Conservation (phyloP, 164 flowering plant genomes). For the Aristolochia contorta region DNA sequence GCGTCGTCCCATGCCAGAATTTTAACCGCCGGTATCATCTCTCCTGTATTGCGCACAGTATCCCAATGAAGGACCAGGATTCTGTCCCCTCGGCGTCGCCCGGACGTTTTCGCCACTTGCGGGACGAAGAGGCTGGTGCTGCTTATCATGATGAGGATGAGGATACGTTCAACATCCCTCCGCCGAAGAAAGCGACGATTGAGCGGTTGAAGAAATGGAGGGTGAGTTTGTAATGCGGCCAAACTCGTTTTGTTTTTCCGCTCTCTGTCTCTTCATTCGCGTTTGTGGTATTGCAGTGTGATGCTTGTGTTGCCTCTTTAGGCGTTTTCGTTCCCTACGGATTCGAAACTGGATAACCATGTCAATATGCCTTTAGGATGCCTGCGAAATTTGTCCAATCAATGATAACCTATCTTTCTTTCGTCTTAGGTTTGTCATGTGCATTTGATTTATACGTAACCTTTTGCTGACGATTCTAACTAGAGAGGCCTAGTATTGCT, state of each 20-base stretch:
- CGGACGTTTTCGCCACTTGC: conserved; percentile 8
- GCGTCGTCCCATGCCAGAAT: too few relatives aligned
- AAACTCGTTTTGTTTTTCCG: not conserved
- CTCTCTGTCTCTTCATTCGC: not conserved
- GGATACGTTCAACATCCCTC: conserved; percentile 46
- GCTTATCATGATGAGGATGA: conserved; percentile 30
- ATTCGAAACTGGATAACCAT: too few relatives aligned
- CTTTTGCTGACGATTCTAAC: too few relatives aligned
- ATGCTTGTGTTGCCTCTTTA: not conserved
- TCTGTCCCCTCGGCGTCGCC: conserved; percentile 23
- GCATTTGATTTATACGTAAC: too few relatives aligned
- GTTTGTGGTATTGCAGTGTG: not conserved
- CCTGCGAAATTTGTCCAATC: too few relatives aligned
- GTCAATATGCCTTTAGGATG: too few relatives aligned
- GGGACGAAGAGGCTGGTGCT: conserved; percentile 3
- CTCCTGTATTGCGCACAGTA: conserved; percentile 66
- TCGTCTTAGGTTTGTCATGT: too few relatives aligned
- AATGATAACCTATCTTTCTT: too few relatives aligned
- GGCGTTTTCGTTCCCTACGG: not conserved
- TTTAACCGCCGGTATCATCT: conserved; percentile 45
- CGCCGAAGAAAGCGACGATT: conserved; percentile 61
- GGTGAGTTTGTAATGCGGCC: conserved; percentile 22
- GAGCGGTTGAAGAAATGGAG: conserved; percentile 82
- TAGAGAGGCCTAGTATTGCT: too few relatives aligned
- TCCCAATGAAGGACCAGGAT: not conserved